These are phyloP conservation scores for Xylaria sp. DNA, from an alignment of 2,329 filamentous ascomycete species.

Conservation along the genomic window DNA sequence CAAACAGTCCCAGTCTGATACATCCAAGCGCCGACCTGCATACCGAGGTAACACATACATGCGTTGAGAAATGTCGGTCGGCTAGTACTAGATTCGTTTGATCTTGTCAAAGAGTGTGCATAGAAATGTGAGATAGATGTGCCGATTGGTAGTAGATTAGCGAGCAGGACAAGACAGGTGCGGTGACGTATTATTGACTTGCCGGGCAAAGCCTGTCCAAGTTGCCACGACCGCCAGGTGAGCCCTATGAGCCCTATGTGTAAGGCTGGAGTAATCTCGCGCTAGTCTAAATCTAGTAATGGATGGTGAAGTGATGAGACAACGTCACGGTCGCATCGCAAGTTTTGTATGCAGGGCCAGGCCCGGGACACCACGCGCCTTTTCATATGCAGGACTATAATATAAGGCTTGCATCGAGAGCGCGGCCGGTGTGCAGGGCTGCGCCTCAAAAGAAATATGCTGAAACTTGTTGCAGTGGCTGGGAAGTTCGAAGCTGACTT, in stretches of 20 bases:
- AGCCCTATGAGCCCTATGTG: slow-evolving; percentile 32
- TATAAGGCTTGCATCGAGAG: slow-evolving; percentile 11
- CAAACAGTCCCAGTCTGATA: slow-evolving; percentile 2
- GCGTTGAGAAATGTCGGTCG: neutral
- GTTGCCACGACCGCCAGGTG: slow-evolving; percentile 7
- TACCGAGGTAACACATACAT: neutral
- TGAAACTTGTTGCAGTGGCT: slow-evolving; percentile 6
- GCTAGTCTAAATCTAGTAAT: slow-evolving; percentile 26
- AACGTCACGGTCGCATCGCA: slow-evolving; percentile 26
- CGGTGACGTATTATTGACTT: slow-evolving; percentile 1
- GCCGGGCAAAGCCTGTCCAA: neutral
- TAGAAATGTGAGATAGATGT: neutral
- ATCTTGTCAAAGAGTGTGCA: neutral
- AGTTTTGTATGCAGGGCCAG: slow-evolving; percentile 28
- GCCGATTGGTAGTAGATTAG: neutral
- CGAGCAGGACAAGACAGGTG: slow-evolving; percentile 1
- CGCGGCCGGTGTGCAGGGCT: slow-evolving; percentile 22
- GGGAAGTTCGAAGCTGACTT: slow-evolving; percentile 4
- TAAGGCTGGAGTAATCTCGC: slow-evolving; percentile 33
- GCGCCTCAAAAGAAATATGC: slow-evolving; percentile 6
- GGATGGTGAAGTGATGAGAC: slow-evolving; percentile 19
- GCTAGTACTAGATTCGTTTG: neutral
- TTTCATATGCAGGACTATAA: slow-evolving; percentile 8
- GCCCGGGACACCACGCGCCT: slow-evolving; percentile 15
- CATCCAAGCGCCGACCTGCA: slow-evolving; percentile 6